Base-by-base conservation (phyloP, 768 basidiomycete genomes). In the Tulasnella sp. region DNA sequence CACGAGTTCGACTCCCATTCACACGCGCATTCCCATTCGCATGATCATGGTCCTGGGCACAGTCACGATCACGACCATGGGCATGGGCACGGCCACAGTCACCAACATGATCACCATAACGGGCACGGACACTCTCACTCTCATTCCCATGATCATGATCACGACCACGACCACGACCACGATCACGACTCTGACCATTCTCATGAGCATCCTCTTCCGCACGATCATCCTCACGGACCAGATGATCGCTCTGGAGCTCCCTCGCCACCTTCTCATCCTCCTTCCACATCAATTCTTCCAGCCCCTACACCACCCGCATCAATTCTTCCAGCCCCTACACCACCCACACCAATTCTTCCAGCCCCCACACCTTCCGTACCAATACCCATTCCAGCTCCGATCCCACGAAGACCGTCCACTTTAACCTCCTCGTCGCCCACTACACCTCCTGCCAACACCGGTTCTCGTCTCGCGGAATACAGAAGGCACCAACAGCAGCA, bases 161-260 rank as follows among this genome's bases (percentile, higher is more conserved):
- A 37, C 29, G 37, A 70, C 25, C 15, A 70, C 12, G 37, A 70
- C 34, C 68, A 67, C 22, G 12, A n/a, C 31, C 68, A 70, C 68
- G 34, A 9, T 29, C 34, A n/a, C 31, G 34, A 36, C 22, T 19
- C 25, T 38, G 17, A 36, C 68, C 19, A 70, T 8, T 17, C 4
- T 38, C 68, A 70, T 22, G 34, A 36, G 9, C 64, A 67, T 36
- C 8, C 9, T 25, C 64, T 9, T 70, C 9, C 8, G 8, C 22
- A 77, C 77, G 58, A 49, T 52, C 39, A 40, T 11, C 45, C 71
- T 39, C 71, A 72, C 15, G 36, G 15, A 5, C 38, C 36, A 22
- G 11, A 54, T 29, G 37, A 49, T 54, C 45, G 72, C 31, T 64
- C 72, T 34, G 45, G 72, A 15, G 72, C 72, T 12, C 72, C 72